Evolutionary conservation across 139 green algal species (phyloP), one percentile per base, ranked within the genome.

Genomic region (Chlamydomonas applanata): DNA sequence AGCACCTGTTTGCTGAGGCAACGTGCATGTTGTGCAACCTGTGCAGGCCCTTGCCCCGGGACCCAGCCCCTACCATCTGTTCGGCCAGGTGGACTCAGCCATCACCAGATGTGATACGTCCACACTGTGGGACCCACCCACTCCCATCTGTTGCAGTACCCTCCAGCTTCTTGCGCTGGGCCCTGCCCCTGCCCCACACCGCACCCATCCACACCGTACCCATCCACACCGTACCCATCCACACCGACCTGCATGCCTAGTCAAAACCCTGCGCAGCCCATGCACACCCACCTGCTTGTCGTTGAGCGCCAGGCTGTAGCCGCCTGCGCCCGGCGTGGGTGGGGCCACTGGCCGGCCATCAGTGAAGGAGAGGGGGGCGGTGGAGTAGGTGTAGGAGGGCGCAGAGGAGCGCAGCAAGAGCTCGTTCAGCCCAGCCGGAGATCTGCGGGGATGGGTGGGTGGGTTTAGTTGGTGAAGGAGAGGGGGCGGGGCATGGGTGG

Each of bases 251-350:
- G 19, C 56, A 64, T 64, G 25, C 27, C 29, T 44, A 25, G 5
- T 19, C 59, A 25, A 49, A n/a, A n/a, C n/a, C n/a, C n/a, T n/a
- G n/a, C n/a, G 3, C 30, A 5, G 4, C 3, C 66, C 36, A 36
- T 11, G 2, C 27, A 14, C 13, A 40, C 25, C 0, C 33, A 82
- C 88, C 84, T 96, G 91, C 32, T 87, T 74, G 80, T 96, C 90
- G 24, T 78, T 84, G 9, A 97, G 85, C 27, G 73, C 68, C 71
- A 97, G 72, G 3, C 88, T 89, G 68, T 94, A 90, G 24, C 91
- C 92, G 2, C 82, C 85, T 33, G 69, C 67, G 27, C 91, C 87
- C 0, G 90, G 77, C 3, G 9, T 59, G 19, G 91, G 89, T 20
- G 60, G 35, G 27, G 73, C 40, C 68, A 93, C 60, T 1, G 87